Percentiles rank a stretch among this genome's conserved stretches.
Conservation (phyloP, 106 monocot species). For the Iris macrosiphon region DNA sequence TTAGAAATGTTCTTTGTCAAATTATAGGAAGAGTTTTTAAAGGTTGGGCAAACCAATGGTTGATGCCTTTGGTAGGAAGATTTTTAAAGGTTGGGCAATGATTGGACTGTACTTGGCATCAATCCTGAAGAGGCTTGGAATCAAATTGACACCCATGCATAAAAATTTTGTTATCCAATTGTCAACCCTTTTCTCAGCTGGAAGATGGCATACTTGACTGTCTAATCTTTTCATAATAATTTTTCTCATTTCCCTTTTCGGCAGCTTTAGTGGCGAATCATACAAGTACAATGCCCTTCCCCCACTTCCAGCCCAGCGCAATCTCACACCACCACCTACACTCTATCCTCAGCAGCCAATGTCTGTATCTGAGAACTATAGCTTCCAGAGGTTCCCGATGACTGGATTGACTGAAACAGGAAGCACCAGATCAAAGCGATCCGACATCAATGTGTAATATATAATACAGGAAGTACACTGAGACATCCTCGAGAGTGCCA, state of each 20-base stretch:
- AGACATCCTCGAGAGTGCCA: no score
- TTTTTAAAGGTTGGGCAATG: no score
- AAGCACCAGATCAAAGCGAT: slow-evolving; percentile 38
- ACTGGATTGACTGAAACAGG: slow-evolving; percentile 21
- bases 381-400: slow-evolving; percentile 39
- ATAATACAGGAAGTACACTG: no score
- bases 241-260: background rate
- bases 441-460: slow-evolving; percentile 81
- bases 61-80: no score
- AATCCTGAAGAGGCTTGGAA: no score
- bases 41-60: no score
- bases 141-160: background rate
- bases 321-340: slow-evolving; percentile 65
- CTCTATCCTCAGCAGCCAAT: slow-evolving; percentile 86
- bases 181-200: no score
- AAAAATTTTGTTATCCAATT: no score
- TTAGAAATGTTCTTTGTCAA: no score
- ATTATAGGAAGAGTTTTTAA: no score
- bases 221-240: background rate
- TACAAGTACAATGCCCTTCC: slow-evolving; percentile 59
- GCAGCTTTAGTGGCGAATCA: slow-evolving; percentile 43
- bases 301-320: slow-evolving; percentile 79
- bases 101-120: no score
- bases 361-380: slow-evolving; percentile 40
- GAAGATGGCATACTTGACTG: background rate